phyloP scores from a whole-genome alignment of 2,329 filamentous ascomycete species.

The Colletotrichum sp. region DNA sequence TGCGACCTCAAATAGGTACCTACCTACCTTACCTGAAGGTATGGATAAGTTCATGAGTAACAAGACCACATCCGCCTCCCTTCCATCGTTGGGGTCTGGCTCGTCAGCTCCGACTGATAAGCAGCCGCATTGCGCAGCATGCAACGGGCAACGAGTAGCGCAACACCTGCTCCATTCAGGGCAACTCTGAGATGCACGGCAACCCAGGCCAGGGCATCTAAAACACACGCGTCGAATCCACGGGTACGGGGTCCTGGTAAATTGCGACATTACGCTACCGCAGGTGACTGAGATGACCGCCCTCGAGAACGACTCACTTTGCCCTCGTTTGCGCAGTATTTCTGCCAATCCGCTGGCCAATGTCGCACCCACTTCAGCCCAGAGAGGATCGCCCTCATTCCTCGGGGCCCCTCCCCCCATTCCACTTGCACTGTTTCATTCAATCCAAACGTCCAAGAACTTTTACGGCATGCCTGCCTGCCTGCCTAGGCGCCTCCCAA shows the following conservation, averaged over 20 bases:
- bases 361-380: conserved; percentile 15
- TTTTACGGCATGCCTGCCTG: neutral
- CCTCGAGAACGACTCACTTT: neutral
- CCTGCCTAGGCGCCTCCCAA: neutral
- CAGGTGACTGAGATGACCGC: conserved; percentile 11
- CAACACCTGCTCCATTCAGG: neutral
- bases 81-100: neutral
- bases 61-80: neutral
- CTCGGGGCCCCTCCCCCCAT: conserved; percentile 4
- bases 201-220: neutral
- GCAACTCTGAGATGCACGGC: neutral
- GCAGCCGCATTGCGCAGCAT: neutral
- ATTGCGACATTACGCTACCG: conserved; percentile 11
- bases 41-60: neutral
- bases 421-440: conserved; percentile 7
- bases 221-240: neutral
- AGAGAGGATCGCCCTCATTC: conserved; percentile 10
- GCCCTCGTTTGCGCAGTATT: neutral
- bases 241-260: neutral
- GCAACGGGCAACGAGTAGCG: neutral
- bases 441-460: neutral
- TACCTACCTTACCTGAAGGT: no score
- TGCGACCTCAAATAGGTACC: neutral
- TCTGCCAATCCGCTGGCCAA: neutral
- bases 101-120: neutral